A percentile compares a stretch with the other conserved stretches of the same genome.
phyloP scores from a whole-genome alignment of 2,329 filamentous ascomycete genomes.

The Cercospora brassicicola region DNA sequence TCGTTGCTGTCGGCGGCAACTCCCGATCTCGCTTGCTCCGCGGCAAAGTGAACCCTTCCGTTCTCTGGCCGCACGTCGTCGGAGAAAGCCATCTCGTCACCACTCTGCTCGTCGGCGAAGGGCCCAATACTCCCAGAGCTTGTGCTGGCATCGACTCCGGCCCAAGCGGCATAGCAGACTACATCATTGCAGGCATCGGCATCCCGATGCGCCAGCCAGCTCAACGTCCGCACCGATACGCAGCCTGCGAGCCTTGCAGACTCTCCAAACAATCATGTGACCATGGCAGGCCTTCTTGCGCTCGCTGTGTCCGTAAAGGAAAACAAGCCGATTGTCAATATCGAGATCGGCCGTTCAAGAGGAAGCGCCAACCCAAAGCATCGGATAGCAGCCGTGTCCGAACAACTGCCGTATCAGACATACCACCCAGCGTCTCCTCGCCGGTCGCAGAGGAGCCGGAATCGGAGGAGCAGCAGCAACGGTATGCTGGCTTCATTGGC shows the following conservation, averaged over 20 bases:
- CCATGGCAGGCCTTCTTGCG: neutral
- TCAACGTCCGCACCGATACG: neutral
- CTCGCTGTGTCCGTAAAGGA: neutral
- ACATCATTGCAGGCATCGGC: neutral
- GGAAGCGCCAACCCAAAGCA: neutral
- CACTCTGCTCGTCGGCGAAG: too few species aligned
- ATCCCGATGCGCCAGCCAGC: neutral
- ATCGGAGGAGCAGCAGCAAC: neutral
- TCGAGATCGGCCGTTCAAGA: neutral
- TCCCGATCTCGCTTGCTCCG: neutral
- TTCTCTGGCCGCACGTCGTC: neutral
- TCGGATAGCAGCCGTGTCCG: neutral
- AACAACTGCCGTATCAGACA: neutral
- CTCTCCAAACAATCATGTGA: neutral
- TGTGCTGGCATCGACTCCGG: too few species aligned
- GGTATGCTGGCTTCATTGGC: neutral
- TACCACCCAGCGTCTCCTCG: neutral
- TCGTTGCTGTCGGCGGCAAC: neutral
- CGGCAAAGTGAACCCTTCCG: neutral
- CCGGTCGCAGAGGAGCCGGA: neutral
- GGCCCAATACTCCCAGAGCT: too few species aligned
- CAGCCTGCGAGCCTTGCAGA: neutral
- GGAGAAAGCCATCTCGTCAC: too few species aligned
- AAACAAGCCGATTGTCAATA: neutral
- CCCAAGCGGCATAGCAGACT: too few species aligned